Evolutionary conservation across 2,329 filamentous ascomycete genomes (phyloP).

Genomic region (Alternaria angustiovoidea): DNA sequence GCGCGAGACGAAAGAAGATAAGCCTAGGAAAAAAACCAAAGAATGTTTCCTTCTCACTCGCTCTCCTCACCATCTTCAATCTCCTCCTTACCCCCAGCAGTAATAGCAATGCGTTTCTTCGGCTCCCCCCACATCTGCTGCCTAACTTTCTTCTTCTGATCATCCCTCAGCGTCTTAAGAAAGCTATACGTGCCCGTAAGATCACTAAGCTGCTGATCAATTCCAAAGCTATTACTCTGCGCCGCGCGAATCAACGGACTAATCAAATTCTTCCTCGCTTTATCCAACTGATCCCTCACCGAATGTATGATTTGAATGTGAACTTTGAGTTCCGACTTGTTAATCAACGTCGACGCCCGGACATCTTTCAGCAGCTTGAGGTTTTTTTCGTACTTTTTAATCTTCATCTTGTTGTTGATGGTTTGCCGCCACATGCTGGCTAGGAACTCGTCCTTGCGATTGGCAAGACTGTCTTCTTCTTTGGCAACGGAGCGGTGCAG

Average conservation of each 20-base stretch:
- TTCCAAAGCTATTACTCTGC: conserved; percentile 71
- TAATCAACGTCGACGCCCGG: conserved; percentile 81
- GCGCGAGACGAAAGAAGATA: neutral
- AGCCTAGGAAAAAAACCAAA: neutral
- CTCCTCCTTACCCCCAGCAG: conserved; percentile 26
- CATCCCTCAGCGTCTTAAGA: conserved; percentile 75
- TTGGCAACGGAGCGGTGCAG: conserved; percentile 84
- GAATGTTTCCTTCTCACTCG: neutral
- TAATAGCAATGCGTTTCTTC: conserved; percentile 41
- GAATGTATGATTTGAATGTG: conserved; percentile 85
- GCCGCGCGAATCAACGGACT: conserved; percentile 80
- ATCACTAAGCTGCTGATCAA: conserved; percentile 87
- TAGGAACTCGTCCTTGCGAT: conserved; percentile 80
- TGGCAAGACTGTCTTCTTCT: conserved; percentile 82
- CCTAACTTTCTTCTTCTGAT: conserved; percentile 84
- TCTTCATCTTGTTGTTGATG: conserved; percentile 75
- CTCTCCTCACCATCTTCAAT: conserved; percentile 19
- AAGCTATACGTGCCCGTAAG: conserved; percentile 81
- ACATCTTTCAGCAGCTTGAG: conserved; percentile 79
- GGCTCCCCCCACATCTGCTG: conserved; percentile 69
- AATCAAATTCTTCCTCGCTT: conserved; percentile 81
- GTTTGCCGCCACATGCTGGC: conserved; percentile 86
- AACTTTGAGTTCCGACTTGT: conserved; percentile 85
- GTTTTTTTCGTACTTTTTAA: conserved; percentile 95
- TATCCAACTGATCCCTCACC: conserved; percentile 86